Percentiles rank a stretch among this genome's conserved stretches.
phyloP scores from a whole-genome alignment of 176 grass and related monocot genomes.

The Hsuehochloa calcarea region DNA sequence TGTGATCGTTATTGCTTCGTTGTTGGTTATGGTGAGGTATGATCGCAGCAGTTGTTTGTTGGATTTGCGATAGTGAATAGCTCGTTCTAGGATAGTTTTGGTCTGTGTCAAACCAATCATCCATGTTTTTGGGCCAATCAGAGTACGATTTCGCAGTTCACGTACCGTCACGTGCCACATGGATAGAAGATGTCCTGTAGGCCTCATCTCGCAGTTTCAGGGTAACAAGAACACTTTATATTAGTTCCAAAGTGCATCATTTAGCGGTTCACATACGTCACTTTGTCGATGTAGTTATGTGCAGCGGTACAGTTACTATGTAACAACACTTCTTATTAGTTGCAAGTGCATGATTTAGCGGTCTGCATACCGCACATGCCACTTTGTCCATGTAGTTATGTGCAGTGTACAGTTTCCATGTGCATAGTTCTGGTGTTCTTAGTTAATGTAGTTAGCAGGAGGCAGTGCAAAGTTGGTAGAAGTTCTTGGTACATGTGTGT shows the following conservation, averaged over 20 bases:
- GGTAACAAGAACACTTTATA: background rate
- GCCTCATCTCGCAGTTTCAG: slow-evolving; percentile 3
- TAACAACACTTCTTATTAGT: background rate
- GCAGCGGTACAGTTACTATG: background rate
- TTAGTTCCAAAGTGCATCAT: background rate
- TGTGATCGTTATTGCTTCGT: background rate
- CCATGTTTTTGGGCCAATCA: background rate
- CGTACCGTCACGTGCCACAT: background rate
- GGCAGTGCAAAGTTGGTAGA: background rate
- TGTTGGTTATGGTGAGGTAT: background rate
- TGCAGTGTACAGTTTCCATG: background rate
- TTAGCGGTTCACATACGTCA: background rate
- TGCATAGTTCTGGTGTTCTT: background rate
- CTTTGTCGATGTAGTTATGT: background rate
- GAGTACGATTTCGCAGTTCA: background rate
- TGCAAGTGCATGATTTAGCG: background rate
- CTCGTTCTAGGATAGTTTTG: background rate
- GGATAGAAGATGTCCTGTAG: slow-evolving; percentile 6
- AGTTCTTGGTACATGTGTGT: background rate
- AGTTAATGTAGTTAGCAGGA: background rate
- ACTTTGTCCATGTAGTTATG: background rate
- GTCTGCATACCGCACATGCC: background rate
- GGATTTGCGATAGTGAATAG: background rate
- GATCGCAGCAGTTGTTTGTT: background rate
- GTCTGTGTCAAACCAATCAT: background rate